Base-by-base conservation (phyloP, 208 protist species). In the Endotrypanum monterogeii region DNA sequence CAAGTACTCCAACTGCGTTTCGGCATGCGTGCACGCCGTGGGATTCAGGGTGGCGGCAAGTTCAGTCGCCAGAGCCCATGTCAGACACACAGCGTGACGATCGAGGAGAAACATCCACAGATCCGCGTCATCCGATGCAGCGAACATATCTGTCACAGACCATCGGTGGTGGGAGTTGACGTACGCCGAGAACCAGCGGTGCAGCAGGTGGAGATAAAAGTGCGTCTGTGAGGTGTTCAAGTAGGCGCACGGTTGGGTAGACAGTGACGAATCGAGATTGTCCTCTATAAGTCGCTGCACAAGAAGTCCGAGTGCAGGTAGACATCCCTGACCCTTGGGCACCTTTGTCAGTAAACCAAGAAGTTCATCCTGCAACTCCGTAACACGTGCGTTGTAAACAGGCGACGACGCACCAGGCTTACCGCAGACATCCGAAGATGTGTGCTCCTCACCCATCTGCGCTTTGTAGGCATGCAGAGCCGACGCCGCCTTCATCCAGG, bases 71-170 rank as follows among this genome's bases (percentile, higher is more conserved):
- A 94, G 63, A 11, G 79, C 76, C 77, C 74, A 89, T 28, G 72
- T 80, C 3, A 97, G 82, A 3, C 94, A 79, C n/a, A 86, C 84
- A 6, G 75, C 61, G 71, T 95, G 90, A 2, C 90, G 86, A 25
- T 86, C 76, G 9, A 95, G 54, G n/a, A 94, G 66, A 86, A 97
- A 95, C 8, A 28, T 44, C 84, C 89, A 94, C n/a, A 94, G 63
- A 52, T 94, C 90, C 1, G 57, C 61, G 63, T 90, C 82, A 48
- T 87, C 84, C 8, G 72, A n/a, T 0, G 71, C 63, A 23, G 61
- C 62, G 65, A 76, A 67, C 54, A 85, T 48, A 74, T 85, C 61
- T 56, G 79, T 41, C 0, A 63, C 25, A 9, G 72, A 73, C 76
- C 84, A 89, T 18, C 82, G 87, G 67, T 93, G 87, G 35, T 81